Evolutionary conservation across 805 yeast genomes (phyloP).

Genomic region (Metschnikowia shivogae): DNA sequence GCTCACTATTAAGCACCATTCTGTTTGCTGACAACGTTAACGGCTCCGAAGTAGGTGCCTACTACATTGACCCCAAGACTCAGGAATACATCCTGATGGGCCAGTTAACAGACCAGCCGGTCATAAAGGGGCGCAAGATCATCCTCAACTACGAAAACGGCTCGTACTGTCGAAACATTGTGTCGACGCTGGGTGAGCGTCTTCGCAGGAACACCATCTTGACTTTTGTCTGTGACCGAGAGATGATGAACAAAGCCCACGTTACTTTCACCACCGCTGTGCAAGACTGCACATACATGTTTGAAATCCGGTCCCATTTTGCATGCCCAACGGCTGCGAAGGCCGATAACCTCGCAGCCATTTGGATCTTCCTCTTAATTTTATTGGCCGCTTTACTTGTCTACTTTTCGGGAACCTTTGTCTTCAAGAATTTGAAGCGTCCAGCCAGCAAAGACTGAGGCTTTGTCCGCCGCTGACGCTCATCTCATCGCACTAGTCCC

Average conservation of each 20-base stretch:
- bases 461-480: neutral
- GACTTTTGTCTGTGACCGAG: constrained; percentile 76
- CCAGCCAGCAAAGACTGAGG: neutral
- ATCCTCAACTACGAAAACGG: constrained; percentile 71
- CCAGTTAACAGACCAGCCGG: constrained; percentile 54
- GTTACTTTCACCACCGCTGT: constrained; percentile 66
- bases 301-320: constrained; percentile 78
- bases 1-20: constrained; percentile 21
- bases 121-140: constrained; percentile 66
- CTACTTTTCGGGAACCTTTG: constrained; percentile 36
- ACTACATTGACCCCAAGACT: constrained; percentile 41
- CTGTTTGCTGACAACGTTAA: constrained; percentile 39
- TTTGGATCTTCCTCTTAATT: constrained; percentile 58
- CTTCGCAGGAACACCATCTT: constrained; percentile 59
- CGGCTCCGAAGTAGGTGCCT: constrained; percentile 53
- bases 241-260: constrained; percentile 58
- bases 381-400: constrained; percentile 40
- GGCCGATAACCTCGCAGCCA: constrained; percentile 20
- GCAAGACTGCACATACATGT: constrained; percentile 76
- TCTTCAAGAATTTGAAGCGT: constrained; percentile 21
- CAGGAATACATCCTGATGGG: constrained; percentile 57
- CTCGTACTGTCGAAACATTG: constrained; percentile 44
- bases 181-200: constrained; percentile 42
- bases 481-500: too few relatives aligned
- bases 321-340: constrained; percentile 69